Conservation (phyloP, 2,329 filamentous ascomycete species). For the Apiospora sp. region DNA sequence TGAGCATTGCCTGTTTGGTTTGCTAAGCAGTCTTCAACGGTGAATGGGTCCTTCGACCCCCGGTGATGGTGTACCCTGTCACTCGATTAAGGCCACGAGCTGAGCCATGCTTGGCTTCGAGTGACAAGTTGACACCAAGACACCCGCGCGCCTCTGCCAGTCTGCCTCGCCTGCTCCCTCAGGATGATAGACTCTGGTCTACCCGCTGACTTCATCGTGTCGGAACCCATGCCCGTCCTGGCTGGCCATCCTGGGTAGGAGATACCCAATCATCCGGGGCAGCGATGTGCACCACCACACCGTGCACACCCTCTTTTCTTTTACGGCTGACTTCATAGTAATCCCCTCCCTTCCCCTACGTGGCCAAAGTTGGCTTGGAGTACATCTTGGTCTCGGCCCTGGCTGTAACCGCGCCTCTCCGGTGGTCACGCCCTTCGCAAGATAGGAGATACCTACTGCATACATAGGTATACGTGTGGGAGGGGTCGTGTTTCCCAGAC, state of each 20-base stretch:
- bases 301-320: not conserved
- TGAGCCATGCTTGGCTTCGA: not conserved
- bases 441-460: not conserved
- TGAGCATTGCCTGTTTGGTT: not conserved
- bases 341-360: not conserved
- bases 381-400: not conserved
- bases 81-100: not conserved
- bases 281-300: not conserved
- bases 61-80: not conserved
- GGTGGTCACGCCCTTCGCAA: not conserved
- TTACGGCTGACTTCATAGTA: not conserved
- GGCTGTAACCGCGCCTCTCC: not conserved
- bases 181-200: slow-evolving; percentile 1
- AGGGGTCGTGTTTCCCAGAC: not conserved
- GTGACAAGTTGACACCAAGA: not conserved
- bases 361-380: slow-evolving; percentile 2
- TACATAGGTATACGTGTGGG: not conserved
- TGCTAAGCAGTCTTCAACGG: not conserved
- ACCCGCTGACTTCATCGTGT: not conserved
- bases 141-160: not conserved
- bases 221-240: not conserved
- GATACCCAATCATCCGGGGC: not conserved
- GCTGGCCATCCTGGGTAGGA: not conserved
- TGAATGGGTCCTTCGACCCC: too few species aligned
- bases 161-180: not conserved